Evolutionary conservation across 1,284 basidiomycete species (phyloP), one percentile per base, ranked within the genome.

Genomic region (Naganishia sp.): DNA sequence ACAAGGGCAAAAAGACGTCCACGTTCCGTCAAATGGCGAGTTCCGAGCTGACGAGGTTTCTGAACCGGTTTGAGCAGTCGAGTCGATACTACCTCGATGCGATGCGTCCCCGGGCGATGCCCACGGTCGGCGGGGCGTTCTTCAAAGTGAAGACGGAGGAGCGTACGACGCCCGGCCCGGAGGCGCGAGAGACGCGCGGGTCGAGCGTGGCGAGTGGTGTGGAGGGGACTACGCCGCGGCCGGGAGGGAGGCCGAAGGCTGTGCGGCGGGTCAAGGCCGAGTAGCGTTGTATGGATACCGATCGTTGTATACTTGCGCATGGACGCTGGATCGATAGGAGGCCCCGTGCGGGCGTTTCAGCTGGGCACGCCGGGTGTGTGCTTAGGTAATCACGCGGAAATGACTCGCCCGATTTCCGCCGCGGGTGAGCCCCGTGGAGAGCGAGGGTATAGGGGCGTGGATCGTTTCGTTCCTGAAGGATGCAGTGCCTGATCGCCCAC

Each of bases 1-100:
- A 61, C 48, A 61, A 61, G 59, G 59, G 59, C 33, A 61, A 61
- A 31, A n/a, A 6, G 10, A 61, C 59, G 15, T 61, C 59, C 21
- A 33, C 7, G 9, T 61, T 52, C 48, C 59, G 59, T 3, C 48
- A 52, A 42, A 10, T 43, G 3, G 59, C 59, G 23, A 52, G 21
- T 21, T 23, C 36, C 11, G 59, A 61, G 16, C 28, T 61, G 1
- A 52, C 48, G 2, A 16, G 9, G 21, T 52, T 61, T 18, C 28
- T 61, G 36, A 42, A 61, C 16, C 59, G 59, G 16, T 61, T 61
- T 11, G 59, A 61, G 50, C 59, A 61, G 50, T 52, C 59, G 5
- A 61, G 48, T 15, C 50, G 43, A 43, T 43, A 61, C 48, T 61
- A 61, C 48, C 33, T 61, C 15, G 59, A 61, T 25, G 39, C 18